Base-by-base conservation (phyloP, 257 asterid genomes). In the Solanum sejunctum region DNA sequence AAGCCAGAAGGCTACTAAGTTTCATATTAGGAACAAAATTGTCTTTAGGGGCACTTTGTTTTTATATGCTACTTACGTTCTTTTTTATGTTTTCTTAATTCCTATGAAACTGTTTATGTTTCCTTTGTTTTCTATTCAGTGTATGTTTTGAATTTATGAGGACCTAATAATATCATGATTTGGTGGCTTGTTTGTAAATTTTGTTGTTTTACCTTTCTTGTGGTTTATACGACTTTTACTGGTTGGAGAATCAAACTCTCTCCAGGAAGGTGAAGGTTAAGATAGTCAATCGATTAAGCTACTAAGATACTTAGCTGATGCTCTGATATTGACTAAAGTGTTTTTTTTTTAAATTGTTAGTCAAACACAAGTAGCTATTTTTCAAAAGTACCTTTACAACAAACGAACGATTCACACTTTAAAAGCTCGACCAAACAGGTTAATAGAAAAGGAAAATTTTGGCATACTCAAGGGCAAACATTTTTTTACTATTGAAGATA, bases 141-240 rank as follows among this genome's bases (percentile, higher is more conserved):
- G 49, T 86, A 52, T 86, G 75, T 84, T 86, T 86, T 75, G 88
- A 82, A 86, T 64, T 72, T 86, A 85, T 67, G 88, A 87, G 89
- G 57, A 26, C 78, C 55, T 81, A 82, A 85, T 85, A 77, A 84
- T 32, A 43, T 66, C 43, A 56, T 58, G n/a, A 45, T 47, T 80
- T 54, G 56, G 80, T 71, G 80, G 32, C 43, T 71, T 71, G 32
- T 72, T 72, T n/a, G 32, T 28, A 28, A 5, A 20, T 70, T 43
- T 43, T 26, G 70, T 63, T 63, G 70, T 21, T 63, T 63, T 21
- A 3, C 17, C 5, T 10, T 71, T 71, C 80, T 41, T 41, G 80
- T 20, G 80, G 80, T 15, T 45, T 71, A 11, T 71, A 43, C 20
- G 55, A 43, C 17, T 20, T 20, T 32, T 36, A 36, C 39, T 4